A percentile compares a stretch with the other conserved stretches of the same genome.
Conservation (phyloP, 169 alveolate genomes). For the Plasmodium gaboni region DNA sequence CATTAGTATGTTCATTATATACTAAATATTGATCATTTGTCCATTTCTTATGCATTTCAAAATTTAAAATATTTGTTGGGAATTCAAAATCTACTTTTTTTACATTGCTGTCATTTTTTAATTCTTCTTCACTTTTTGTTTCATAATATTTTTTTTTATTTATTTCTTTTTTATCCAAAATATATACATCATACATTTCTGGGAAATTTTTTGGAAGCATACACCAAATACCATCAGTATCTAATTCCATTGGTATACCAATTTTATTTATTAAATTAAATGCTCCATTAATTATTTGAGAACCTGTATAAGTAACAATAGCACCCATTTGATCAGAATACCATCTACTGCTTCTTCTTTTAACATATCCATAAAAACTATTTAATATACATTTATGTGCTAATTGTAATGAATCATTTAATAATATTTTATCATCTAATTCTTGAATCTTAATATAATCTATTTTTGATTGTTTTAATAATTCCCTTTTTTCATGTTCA, state of each 20-base stretch:
- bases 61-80: conserved; percentile 96
- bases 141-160: conserved; percentile 63
- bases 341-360: conserved; percentile 99
- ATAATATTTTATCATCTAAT: conserved; percentile 90
- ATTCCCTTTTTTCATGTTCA: conserved; percentile 86
- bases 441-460: conserved; percentile 89
- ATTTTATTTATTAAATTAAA: conserved; percentile 92
- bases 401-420: conserved; percentile 97
- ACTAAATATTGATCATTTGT: conserved; percentile 96
- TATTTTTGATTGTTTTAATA: conserved; percentile 85
- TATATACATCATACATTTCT: conserved; percentile 79
- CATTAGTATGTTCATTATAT: conserved; percentile 79
- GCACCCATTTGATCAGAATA: conserved; percentile 99
- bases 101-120: conserved; percentile 29
- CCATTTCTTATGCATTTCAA: conserved; percentile 95
- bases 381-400: conserved; percentile 99
- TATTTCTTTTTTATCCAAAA: conserved; percentile 16
- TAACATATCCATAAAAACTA: conserved; percentile 99
- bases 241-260: conserved; percentile 99
- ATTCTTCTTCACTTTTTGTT: conserved; percentile 41
- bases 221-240: conserved; percentile 99
- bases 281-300: conserved; percentile 93
- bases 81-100: conserved; percentile 88
- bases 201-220: conserved; percentile 97
- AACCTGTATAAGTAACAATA: conserved; percentile 97